Conservation (phyloP, 164 flowering plant genomes). For the Santalum album region DNA sequence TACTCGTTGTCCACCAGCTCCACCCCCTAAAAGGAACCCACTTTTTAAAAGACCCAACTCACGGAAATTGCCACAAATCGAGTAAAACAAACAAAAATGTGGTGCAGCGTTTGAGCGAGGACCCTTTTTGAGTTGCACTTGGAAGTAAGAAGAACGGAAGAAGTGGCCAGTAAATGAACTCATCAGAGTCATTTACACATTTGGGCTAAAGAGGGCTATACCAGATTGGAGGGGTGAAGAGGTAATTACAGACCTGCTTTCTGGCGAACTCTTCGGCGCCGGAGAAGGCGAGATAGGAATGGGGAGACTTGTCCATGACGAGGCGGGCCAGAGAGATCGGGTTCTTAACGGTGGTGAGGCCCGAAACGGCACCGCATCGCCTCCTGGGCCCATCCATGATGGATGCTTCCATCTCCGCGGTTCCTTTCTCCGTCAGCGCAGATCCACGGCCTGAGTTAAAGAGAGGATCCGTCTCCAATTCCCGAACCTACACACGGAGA, state of each 20-base stretch:
- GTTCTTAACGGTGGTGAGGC: constrained; percentile 82
- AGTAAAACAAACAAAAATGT: no score
- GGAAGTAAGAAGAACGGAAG: no score
- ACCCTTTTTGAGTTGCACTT: no score
- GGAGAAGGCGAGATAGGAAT: constrained; percentile 81
- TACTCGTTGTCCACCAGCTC: constrained; percentile 65
- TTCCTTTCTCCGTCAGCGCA: constrained; percentile 76
- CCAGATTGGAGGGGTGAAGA: no score
- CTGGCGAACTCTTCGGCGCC: constrained; percentile 92
- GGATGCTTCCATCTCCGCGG: constrained; percentile 98
- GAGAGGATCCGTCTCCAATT: constrained; percentile 77
- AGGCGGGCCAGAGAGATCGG: constrained; percentile 91
- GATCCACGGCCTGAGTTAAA: constrained; percentile 98
- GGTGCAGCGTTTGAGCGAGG: no score
- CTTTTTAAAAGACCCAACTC: background rate
- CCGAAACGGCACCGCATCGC: constrained; percentile 92
- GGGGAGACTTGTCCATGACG: constrained; percentile 97
- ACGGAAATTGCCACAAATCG: background rate
- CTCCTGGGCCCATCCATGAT: constrained; percentile 83
- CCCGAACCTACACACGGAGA: constrained; percentile 45
- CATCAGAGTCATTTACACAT: no score
- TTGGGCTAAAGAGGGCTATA: no score
- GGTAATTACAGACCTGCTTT: no score
- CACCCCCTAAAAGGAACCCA: constrained; percentile 39
- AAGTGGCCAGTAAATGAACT: no score